Percentiles rank a stretch among this genome's conserved stretches.
Conservation (phyloP, 1,284 basidiomycete genomes). For the Ceratobasidium sp. region DNA sequence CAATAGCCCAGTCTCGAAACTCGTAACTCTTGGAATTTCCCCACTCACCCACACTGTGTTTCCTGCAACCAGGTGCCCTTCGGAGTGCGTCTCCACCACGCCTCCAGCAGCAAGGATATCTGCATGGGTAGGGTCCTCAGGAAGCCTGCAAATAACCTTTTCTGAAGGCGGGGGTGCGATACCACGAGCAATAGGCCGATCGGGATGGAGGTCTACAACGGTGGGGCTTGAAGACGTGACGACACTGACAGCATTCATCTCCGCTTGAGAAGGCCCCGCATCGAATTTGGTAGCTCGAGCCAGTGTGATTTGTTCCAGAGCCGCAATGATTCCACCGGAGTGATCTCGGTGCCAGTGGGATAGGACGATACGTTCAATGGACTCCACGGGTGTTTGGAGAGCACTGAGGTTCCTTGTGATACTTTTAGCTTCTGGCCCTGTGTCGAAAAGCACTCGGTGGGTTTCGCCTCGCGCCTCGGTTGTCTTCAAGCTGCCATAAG, state of each 20-base stretch:
- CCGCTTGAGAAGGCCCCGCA: conserved; percentile 2
- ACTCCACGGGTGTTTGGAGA: conserved; percentile 65
- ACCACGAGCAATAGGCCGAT: conserved; percentile 76
- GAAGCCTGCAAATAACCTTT: conserved; percentile 67
- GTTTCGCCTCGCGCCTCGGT: conserved; percentile 58
- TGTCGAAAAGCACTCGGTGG: conserved; percentile 77
- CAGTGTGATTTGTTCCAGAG: conserved; percentile 61
- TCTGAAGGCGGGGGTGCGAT: conserved; percentile 70
- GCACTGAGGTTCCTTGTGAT: conserved; percentile 75
- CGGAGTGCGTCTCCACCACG: conserved; percentile 63
- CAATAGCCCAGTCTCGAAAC: conserved; percentile 73
- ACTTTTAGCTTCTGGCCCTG: conserved; percentile 77
- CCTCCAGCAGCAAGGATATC: conserved; percentile 68
- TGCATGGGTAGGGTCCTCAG: conserved; percentile 75
- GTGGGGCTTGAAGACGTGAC: conserved; percentile 54
- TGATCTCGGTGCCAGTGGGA: conserved; percentile 90
- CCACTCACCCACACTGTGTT: conserved; percentile 78
- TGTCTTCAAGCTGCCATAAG: conserved; percentile 35
- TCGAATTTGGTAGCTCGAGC: conserved; percentile 43
- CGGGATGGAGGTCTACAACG: conserved; percentile 77
- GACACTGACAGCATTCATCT: neutral
- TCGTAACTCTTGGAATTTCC: conserved; percentile 75
- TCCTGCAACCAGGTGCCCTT: conserved; percentile 71
- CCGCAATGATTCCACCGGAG: conserved; percentile 67
- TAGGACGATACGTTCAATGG: conserved; percentile 71